Evolutionary conservation across 169 alveolate species (phyloP).

Genomic region (Babesia ovata): DNA sequence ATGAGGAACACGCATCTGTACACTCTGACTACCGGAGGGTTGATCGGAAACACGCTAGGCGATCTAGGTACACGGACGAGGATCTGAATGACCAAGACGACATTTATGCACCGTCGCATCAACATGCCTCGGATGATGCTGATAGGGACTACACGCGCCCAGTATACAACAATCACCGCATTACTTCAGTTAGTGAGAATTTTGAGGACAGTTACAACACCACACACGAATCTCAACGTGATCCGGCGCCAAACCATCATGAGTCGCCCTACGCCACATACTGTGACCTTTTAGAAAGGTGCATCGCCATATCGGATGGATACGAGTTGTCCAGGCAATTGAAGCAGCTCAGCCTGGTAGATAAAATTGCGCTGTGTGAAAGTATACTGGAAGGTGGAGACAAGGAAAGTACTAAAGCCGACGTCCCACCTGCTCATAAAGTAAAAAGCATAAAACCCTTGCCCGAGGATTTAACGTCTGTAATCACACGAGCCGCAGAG

Average conservation of each 20-base stretch:
- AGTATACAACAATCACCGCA: too few relatives aligned
- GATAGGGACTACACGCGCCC: too few relatives aligned
- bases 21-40: too few relatives aligned
- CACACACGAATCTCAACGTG: too few relatives aligned
- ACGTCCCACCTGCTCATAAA: background rate
- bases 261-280: constrained; percentile 4
- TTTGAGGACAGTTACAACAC: too few relatives aligned
- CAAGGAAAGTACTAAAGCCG: background rate
- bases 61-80: too few relatives aligned
- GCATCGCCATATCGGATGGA: constrained; percentile 7
- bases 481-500: background rate
- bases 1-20: too few relatives aligned
- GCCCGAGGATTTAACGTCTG: background rate
- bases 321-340: background rate
- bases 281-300: constrained; percentile 1
- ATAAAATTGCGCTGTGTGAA: constrained; percentile 3
- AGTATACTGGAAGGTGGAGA: background rate
- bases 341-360: background rate
- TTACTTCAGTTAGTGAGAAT: too few relatives aligned
- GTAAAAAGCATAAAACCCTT: background rate
- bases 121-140: too few relatives aligned
- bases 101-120: too few relatives aligned
- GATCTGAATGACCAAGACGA: too few relatives aligned
- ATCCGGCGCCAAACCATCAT: background rate
- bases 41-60: too few relatives aligned